Evolutionary conservation across 176 grass and related monocot genomes (phyloP), one percentile per base, ranked within the genome.

Genomic region (Oryza officinalis): DNA sequence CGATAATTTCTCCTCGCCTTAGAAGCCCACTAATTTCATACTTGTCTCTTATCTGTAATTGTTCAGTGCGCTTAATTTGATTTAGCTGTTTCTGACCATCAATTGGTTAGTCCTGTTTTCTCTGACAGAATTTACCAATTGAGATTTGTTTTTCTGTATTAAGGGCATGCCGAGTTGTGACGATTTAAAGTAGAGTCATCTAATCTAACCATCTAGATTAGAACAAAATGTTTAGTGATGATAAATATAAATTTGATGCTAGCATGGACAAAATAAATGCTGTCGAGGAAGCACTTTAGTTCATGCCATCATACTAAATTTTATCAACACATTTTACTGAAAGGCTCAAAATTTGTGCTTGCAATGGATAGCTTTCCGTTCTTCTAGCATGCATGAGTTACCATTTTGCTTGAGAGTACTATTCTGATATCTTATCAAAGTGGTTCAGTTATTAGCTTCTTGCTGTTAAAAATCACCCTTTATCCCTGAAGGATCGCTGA

Each of bases 401-500:
- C 0, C 20, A 61, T 61, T 25, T 25, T 61, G 57, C 57, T 61
- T 61, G 8, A 25, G 57, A 25, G n/a, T 26, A 61, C 32, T 57
- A 28, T 67, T 79, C 17, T 66, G 14, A 10, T 31, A 25, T 25
- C 8, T 61, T 28, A 66, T 82, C n/a, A 84, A 3, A 78, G 8
- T 74, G 50, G 22, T 20, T 63, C 13, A 59, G 40, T 63, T 76
- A 45, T 73, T 88, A 65, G 4, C 31, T 76, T 72, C 6, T 71
- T n/a, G 43, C 75, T 23, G 76, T 79, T 72, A 79, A 30, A 37
- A 63, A 83, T 10, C 18, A 18, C 2, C 65, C 79, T 84, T 77
- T 66, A 54, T 84, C 27, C 82, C 60, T 92, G 68, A 60, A 99
- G 96, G 88, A 96, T 91, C 37, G 89, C 93, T 4, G 96, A 99